Evolutionary conservation across 768 basidiomycete species (phyloP).

Genomic region (Kwoniella mangroviensis): DNA sequence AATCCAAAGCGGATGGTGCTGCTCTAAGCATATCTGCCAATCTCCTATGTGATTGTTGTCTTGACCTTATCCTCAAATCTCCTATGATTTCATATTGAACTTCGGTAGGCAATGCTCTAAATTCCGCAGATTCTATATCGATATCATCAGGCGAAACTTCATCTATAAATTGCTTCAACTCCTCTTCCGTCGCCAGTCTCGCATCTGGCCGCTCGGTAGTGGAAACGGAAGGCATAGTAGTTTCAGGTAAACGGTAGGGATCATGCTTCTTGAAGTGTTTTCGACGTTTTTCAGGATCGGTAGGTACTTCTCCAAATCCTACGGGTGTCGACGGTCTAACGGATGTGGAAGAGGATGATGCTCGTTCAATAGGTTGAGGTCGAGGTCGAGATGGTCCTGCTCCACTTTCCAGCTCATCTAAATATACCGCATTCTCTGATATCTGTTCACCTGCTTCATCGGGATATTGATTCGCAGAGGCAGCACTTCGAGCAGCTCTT

Average conservation of each 20-base stretch:
- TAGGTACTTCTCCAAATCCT: constrained; percentile 57
- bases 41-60: constrained; percentile 90
- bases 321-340: constrained; percentile 5
- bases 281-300: constrained; percentile 50
- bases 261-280: constrained; percentile 64
- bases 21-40: constrained; percentile 85
- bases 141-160: constrained; percentile 96
- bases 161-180: constrained; percentile 88
- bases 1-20: constrained; percentile 84
- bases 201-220: constrained; percentile 70
- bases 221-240: constrained; percentile 58
- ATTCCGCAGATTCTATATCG: constrained; percentile 85
- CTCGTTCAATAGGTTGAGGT: constrained; percentile 16
- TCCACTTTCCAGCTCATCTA: constrained; percentile 73
- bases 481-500: constrained; percentile 37
- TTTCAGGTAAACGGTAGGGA: constrained; percentile 87
- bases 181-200: constrained; percentile 93
- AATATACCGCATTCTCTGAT: constrained; percentile 77
- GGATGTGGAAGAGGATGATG: constrained; percentile 19
- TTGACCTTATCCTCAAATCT: constrained; percentile 88
- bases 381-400: constrained; percentile 53
- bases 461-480: constrained; percentile 29
- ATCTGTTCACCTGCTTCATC: constrained; percentile 61
- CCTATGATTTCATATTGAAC: constrained; percentile 98
- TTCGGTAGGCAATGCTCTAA: constrained; percentile 90